Evolutionary conservation across 495 filamentous ascomycete genomes (phyloP).

Genomic region (Sordaria brevicollis): DNA sequence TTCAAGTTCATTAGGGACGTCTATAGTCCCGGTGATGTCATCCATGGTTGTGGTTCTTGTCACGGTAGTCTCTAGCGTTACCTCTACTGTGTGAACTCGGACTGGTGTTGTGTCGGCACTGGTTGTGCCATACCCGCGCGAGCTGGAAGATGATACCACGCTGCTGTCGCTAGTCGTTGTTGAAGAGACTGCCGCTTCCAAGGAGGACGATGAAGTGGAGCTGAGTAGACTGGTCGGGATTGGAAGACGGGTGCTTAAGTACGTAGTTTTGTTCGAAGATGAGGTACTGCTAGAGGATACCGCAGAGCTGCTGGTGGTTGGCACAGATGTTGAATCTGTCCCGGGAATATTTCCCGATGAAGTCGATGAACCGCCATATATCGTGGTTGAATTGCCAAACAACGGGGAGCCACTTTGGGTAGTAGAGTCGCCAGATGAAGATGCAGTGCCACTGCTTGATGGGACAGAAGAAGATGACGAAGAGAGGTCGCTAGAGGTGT

Average conservation of each 20-base stretch:
- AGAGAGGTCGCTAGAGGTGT: not conserved
- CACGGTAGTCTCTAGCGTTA: not conserved
- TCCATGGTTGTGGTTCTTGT: not conserved
- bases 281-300: not conserved
- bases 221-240: not conserved
- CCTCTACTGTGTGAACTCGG: no score
- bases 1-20: not conserved
- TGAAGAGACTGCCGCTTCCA: not conserved
- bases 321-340: not conserved
- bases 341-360: not conserved
- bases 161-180: not conserved
- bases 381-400: not conserved
- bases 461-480: not conserved
- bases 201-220: not conserved
- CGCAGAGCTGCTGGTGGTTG: not conserved
- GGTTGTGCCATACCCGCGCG: not conserved
- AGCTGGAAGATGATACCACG: not conserved
- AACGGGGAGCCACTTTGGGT: not conserved
- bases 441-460: not conserved
- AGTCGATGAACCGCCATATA: not conserved
- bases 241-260: not conserved
- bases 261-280: not conserved
- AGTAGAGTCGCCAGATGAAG: not conserved
- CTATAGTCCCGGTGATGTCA: not conserved
- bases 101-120: not conserved